Conservation (phyloP, 805 yeast species). For the Kodamaea kaohsiungensis region DNA sequence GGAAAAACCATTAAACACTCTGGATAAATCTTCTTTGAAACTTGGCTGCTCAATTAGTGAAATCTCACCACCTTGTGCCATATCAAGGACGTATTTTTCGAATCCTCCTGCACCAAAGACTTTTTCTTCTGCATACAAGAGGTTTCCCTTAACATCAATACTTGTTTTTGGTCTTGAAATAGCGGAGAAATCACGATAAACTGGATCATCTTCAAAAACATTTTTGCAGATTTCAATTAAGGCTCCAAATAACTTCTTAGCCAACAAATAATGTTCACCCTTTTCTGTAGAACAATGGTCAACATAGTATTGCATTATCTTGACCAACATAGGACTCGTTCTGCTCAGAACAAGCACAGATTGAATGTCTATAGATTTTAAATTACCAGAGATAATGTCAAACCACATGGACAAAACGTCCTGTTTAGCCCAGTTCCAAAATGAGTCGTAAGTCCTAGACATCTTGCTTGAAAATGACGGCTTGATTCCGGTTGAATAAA, state of each 20-base stretch:
- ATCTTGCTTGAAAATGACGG: conserved; percentile 90
- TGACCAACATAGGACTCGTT: conserved; percentile 88
- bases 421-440: conserved; percentile 99
- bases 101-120: conserved; percentile 90
- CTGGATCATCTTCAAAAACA: conserved; percentile 78
- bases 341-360: conserved; percentile 97
- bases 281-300: conserved; percentile 79
- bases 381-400: conserved; percentile 93
- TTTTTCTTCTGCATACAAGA: conserved; percentile 79
- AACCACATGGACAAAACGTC: conserved; percentile 90
- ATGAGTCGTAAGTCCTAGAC: conserved; percentile 95
- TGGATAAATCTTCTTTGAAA: conserved; percentile 80
- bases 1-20: conserved; percentile 78
- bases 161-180: conserved; percentile 95
- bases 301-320: conserved; percentile 91
- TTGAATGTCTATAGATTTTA: conserved; percentile 89
- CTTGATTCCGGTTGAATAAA: conserved; percentile 86
- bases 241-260: conserved; percentile 87
- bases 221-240: conserved; percentile 94
- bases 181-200: conserved; percentile 88
- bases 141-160: conserved; percentile 84
- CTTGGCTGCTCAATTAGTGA: conserved; percentile 72
- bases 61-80: conserved; percentile 92
- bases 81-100: conserved; percentile 92
- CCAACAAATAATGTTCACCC: conserved; percentile 91